A percentile compares a stretch with the other conserved stretches of the same genome.
These are phyloP conservation scores for Salvia sclarea DNA, from an alignment of 305 asterid genomes.

Conservation along the genomic window DNA sequence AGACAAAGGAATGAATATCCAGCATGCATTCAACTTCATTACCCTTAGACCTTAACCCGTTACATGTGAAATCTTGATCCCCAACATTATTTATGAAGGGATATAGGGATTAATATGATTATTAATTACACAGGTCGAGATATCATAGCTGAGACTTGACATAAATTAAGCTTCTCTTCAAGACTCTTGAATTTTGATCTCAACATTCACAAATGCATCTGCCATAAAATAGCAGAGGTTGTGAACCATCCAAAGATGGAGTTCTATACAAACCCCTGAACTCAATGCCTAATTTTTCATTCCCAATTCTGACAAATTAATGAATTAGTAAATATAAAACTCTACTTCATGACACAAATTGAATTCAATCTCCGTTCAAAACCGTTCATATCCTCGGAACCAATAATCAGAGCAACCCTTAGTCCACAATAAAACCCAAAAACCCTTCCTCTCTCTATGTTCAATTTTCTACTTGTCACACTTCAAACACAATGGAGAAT, in stretches of 20 bases:
- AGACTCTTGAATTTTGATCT: neutral
- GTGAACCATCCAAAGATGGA: conserved; percentile 8
- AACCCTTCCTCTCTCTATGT: neutral
- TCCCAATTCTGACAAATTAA: neutral
- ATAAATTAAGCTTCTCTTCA: neutral
- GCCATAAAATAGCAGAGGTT: neutral
- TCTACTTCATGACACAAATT: neutral
- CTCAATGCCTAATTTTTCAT: neutral
- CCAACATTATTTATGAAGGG: neutral
- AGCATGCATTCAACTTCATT: neutral
- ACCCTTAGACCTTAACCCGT: neutral
- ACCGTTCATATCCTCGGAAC: neutral
- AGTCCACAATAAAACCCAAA: neutral
- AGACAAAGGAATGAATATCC: neutral
- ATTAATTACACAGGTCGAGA: neutral
- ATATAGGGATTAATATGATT: neutral
- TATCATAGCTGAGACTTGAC: conserved; percentile 4
- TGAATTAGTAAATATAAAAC: neutral
- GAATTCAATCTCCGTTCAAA: neutral
- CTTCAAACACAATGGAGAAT: neutral
- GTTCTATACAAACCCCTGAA: conserved; percentile 6
- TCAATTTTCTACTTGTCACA: neutral
- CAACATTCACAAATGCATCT: neutral
- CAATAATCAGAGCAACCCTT: neutral
- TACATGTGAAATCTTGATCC: neutral